Evolutionary conservation across 805 yeast genomes (phyloP).

Genomic region (Saccharomycopsis lassenensis): DNA sequence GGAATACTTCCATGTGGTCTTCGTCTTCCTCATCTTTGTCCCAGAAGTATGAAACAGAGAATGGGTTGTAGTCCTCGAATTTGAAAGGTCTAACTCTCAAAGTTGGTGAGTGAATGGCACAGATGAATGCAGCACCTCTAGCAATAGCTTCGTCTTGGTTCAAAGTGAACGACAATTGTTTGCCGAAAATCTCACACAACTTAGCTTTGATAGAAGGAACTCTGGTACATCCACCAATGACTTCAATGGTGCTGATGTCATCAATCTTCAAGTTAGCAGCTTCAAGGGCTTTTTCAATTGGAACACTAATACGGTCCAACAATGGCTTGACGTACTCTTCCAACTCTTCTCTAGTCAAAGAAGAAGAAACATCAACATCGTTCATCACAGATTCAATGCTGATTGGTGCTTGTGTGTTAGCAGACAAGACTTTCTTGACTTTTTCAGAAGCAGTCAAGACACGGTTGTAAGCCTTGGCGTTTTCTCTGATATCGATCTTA

Average conservation of each 20-base stretch:
- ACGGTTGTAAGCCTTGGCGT: slow-evolving; percentile 93
- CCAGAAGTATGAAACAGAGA: slow-evolving; percentile 93
- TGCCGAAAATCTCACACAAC: slow-evolving; percentile 70
- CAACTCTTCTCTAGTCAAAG: slow-evolving; percentile 80
- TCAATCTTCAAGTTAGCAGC: slow-evolving; percentile 63
- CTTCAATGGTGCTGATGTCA: slow-evolving; percentile 84
- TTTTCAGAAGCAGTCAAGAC: slow-evolving; percentile 85
- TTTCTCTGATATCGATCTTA: slow-evolving; percentile 83
- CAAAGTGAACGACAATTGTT: slow-evolving; percentile 82
- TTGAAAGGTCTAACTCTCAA: slow-evolving; percentile 98
- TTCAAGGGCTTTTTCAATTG: slow-evolving; percentile 72
- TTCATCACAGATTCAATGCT: slow-evolving; percentile 94
- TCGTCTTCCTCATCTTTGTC: slow-evolving; percentile 86
- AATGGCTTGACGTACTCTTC: slow-evolving; percentile 83
- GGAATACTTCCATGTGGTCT: slow-evolving; percentile 92
- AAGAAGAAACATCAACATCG: slow-evolving; percentile 89
- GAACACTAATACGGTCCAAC: slow-evolving; percentile 61
- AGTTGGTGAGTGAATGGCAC: slow-evolving; percentile 98
- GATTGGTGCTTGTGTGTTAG: slow-evolving; percentile 90
- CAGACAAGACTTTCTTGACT: slow-evolving; percentile 92
- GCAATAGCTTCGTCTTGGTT: slow-evolving; percentile 99
- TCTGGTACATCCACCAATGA: slow-evolving; percentile 97
- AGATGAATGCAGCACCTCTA: slow-evolving; percentile 96
- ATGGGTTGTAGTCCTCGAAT: slow-evolving; percentile 88
- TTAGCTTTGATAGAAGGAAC: slow-evolving; percentile 86